Evolutionary conservation across 108 stramenopile genomes (phyloP), one percentile per base, ranked within the genome.

Genomic region (Parmales sp.): DNA sequence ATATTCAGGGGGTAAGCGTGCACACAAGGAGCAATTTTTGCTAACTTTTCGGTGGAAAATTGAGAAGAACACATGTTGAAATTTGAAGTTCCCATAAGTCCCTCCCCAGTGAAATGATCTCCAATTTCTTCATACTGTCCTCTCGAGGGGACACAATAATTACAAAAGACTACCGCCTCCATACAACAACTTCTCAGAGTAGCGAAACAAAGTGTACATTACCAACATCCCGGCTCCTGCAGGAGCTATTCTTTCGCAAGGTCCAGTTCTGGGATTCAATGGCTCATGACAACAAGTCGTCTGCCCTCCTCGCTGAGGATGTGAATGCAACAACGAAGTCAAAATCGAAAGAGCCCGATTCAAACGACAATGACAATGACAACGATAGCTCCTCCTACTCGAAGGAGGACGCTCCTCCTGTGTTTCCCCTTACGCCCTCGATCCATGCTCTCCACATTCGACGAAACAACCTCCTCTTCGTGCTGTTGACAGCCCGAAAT

Each of bases 111-210:
- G n/a, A n/a, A n/a, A 75, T 79, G 79, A 34, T 85, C 38, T 72
- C 77, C 38, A 93, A 96, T 69, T 97, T 99, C 78, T 99, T 97
- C 73, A 89, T 99, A 20, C 72, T 99, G 51, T 93, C 92, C 48
- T 97, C 98, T 23, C 81, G 98, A 13, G 98, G 98, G 44, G 98
- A 99, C 84, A 97, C 97, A 8, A 96, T 99, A 71, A 94, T 99
- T 64, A 37, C 8, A 13, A 60, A 60, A 1, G 49, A 22, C 25
- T 6, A 31, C 54, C 29, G 20, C 54, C 54, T 20, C 49, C 6
- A 9, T 20, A 9, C 18, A 8, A 6, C 49, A 6, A 13, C 49
- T 20, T 20, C 49, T 20, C 49, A 29, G 11, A 43, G 11, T 13
- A 43, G 88, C 90, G 67, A 95, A 95, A 80, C 67, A 77, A 16